Evolutionary conservation across 2,329 filamentous ascomycete species (phyloP), one percentile per base, ranked within the genome.

Genomic region (Tympanopsis confertula): DNA sequence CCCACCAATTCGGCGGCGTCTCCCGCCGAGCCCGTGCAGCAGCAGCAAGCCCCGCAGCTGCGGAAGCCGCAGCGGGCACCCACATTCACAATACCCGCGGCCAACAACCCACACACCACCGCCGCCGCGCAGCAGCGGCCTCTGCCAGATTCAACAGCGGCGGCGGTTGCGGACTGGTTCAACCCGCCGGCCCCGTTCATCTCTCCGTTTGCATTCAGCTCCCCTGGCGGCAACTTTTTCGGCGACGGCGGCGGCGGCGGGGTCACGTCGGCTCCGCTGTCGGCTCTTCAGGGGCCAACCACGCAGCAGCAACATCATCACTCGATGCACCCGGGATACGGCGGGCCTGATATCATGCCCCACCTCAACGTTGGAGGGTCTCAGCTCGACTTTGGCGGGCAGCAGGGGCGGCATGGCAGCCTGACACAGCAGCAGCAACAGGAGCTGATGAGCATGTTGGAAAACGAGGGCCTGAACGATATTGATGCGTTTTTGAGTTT

Each of bases 401-500:
- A 61, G 19, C 56, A 61, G 19, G 71, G 72, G 52, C 71, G 68
- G 41, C 76, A 75, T 49, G 86, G 78, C 45, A 83, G 70, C 41
- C 63, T 93, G 20, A 88, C 78, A 41, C 81, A 87, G 44, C 74
- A 86, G 50, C 85, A 93, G 57, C 86, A 91, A 57, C 61, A 80
- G 44, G 84, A 94, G 61, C 64, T 94, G 26, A 86, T 93, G 82
- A 76, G 79, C 39, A 78, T 78, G 36, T 68, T 94, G 22, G 83
- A 91, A 55, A 82, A 65, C 47, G 73, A 81, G 45, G 77, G 76
- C 1, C 61, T 78, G 52, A 63, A 62, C 19, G 75, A 79, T 37
- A 78, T 81, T 47, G 69, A 79, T 44, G 65, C 66, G 13, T 74
- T 76, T 39, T 56, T 81, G 46, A 74, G 58, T 37, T 60, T 59